These are phyloP conservation scores for Coriaria nepalensis DNA, from an alignment of 306 rosid species.

Conservation along the genomic window DNA sequence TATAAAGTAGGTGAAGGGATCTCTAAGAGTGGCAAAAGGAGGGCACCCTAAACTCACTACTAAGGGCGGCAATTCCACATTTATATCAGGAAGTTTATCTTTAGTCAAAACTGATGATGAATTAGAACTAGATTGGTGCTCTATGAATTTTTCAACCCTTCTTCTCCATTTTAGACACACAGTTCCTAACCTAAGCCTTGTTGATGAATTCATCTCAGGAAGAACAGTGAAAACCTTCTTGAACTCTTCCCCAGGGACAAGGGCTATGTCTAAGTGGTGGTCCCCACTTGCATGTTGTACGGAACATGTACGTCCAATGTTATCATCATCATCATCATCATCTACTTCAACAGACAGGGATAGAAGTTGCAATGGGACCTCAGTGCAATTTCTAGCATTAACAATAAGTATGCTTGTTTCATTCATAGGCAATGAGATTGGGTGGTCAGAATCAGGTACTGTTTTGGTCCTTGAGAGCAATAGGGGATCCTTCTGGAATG, in stretches of 20 bases:
- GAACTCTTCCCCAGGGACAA: constrained; percentile 76
- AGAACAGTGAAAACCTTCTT: constrained; percentile 67
- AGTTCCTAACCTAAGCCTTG: constrained; percentile 55
- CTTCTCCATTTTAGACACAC: constrained; percentile 72
- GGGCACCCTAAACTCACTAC: constrained; percentile 84
- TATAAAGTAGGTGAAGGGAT: constrained; percentile 63
- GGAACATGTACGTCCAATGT: constrained; percentile 35
- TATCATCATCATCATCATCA: too few relatives aligned
- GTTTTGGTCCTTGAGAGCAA: constrained; percentile 57
- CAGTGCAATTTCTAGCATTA: constrained; percentile 58
- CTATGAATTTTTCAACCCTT: constrained; percentile 39
- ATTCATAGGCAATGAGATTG: constrained; percentile 47
- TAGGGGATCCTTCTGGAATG: constrained; percentile 67
- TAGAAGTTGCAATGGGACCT: constrained; percentile 53
- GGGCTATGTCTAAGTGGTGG: constrained; percentile 30
- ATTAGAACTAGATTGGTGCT: constrained; percentile 29
- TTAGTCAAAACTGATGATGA: constrained; percentile 42
- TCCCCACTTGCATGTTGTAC: constrained; percentile 38
- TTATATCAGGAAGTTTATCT: constrained; percentile 53
- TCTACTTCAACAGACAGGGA: constrained; percentile 52
- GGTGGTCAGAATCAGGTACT: constrained; percentile 38
- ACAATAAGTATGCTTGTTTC: constrained; percentile 49
- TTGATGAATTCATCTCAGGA: constrained; percentile 34
- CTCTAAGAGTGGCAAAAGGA: constrained; percentile 69
- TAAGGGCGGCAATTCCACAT: constrained; percentile 56